Evolutionary conservation across 2,329 filamentous ascomycete species (phyloP).

Genomic region (Geosmithia putterillii): DNA sequence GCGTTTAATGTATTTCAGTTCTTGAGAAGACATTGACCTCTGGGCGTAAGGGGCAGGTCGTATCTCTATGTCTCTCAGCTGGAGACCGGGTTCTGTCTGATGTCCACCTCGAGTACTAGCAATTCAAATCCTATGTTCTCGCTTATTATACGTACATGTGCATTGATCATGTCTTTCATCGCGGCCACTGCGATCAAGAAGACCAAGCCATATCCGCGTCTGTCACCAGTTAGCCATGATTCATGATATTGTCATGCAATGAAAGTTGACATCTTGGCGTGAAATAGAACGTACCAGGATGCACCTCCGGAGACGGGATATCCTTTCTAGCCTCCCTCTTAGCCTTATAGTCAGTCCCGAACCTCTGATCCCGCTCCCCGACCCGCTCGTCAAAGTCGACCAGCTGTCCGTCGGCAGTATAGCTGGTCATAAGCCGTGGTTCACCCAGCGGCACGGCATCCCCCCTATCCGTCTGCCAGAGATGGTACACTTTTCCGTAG

Average conservation of each 20-base stretch:
- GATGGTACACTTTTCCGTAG: slow-evolving; percentile 76
- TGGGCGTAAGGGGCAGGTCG: too few species aligned
- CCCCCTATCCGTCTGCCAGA: slow-evolving; percentile 75
- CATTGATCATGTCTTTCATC: too few species aligned
- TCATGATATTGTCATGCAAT: background rate
- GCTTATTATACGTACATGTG: too few species aligned
- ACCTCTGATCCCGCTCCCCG: slow-evolving; percentile 29
- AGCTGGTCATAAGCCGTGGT: slow-evolving; percentile 43
- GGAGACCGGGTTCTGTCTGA: too few species aligned
- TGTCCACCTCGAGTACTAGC: too few species aligned
- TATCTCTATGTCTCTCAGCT: too few species aligned
- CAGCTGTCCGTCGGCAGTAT: slow-evolving; percentile 34
- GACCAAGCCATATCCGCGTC: background rate
- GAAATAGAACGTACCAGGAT: slow-evolving; percentile 19
- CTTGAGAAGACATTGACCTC: too few species aligned
- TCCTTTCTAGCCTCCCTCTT: slow-evolving; percentile 31
- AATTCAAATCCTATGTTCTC: too few species aligned
- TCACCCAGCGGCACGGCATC: slow-evolving; percentile 42
- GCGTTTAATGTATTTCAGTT: too few species aligned
- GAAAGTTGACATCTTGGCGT: background rate
- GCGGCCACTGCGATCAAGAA: too few species aligned
- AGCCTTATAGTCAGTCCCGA: slow-evolving; percentile 28
- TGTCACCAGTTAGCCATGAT: background rate
- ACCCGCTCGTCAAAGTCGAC: slow-evolving; percentile 30
- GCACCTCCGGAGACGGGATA: slow-evolving; percentile 26